Conservation (phyloP, 176 grass and related monocot genomes). For the Oryza glaberrima region DNA sequence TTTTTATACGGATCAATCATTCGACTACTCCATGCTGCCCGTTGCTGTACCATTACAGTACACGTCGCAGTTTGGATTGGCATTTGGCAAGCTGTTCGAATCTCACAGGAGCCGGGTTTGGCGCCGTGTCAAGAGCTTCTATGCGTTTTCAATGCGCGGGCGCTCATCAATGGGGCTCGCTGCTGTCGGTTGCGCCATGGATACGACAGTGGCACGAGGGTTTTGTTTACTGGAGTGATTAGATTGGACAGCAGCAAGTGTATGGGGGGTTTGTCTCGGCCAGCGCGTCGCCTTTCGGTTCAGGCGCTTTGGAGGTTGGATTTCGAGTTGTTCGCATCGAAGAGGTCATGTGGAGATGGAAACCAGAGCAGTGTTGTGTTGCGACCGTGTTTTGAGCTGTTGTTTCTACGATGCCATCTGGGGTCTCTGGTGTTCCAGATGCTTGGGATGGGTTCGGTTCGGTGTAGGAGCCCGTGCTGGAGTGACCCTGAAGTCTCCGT, state of each 20-base stretch:
- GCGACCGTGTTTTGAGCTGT: not conserved
- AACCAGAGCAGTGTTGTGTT: too few relatives aligned
- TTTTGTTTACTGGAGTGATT: not conserved
- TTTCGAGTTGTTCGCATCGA: not conserved
- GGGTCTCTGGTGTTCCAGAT: not conserved
- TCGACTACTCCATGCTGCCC: too few relatives aligned
- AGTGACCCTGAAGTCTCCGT: not conserved
- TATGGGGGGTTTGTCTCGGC: not conserved
- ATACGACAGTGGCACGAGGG: constrained; percentile 8
- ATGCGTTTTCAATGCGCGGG: not conserved
- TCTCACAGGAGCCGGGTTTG: not conserved
- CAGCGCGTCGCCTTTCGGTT: not conserved
- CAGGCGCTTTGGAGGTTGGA: not conserved
- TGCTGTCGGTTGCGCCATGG: not conserved
- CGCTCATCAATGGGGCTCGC: not conserved
- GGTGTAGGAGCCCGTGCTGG: not conserved
- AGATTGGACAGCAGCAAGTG: not conserved
- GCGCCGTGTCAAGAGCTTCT: not conserved
- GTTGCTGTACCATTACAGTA: not conserved
- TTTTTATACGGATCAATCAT: not conserved
- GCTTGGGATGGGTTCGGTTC: not conserved
- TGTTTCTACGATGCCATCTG: not conserved
- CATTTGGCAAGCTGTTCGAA: not conserved
- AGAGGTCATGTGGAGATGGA: not conserved
- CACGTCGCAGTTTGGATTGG: not conserved